Evolutionary conservation across 1,284 basidiomycete genomes (phyloP).

Genomic region (Apiotrichum akiyoshidainum): DNA sequence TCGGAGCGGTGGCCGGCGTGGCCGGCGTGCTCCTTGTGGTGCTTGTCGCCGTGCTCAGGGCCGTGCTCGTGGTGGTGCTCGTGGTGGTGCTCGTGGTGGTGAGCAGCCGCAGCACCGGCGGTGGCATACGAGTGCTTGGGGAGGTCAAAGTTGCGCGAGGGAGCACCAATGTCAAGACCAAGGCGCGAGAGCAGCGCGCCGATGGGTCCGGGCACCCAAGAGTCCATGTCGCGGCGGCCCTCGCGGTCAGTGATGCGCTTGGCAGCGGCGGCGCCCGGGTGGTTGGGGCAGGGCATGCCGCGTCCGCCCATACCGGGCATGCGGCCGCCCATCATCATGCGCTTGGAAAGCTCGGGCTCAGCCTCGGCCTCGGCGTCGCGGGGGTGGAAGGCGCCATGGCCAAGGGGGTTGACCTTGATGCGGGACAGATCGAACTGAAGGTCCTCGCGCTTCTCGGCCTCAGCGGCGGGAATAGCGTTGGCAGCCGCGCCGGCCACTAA

Average conservation of each 20-base stretch:
- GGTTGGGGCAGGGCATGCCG: constrained; percentile 7
- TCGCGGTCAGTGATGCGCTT: neutral
- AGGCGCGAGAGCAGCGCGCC: constrained; percentile 6
- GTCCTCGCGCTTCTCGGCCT: neutral
- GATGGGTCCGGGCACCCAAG: constrained; percentile 6
- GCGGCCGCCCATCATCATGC: neutral
- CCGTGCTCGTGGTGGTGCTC: neutral
- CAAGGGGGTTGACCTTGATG: neutral
- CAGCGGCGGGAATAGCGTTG: neutral
- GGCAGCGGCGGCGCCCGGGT: neutral
- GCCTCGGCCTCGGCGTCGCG: constrained; percentile 2
- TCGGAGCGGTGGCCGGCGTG: neutral
- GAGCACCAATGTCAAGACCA: neutral
- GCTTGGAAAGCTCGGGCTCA: neutral
- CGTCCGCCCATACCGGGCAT: neutral
- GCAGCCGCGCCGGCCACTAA: constrained; percentile 1
- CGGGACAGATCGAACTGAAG: neutral
- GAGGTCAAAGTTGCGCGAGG: neutral
- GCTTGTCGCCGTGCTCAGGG: neutral
- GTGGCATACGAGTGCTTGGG: neutral
- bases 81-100: constrained; percentile 5
- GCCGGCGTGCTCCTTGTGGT: neutral
- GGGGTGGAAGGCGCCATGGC: neutral
- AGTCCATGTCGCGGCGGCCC: neutral
- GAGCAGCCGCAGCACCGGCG: neutral